Conservation (phyloP, 108 stramenopile genomes). For the Skeletonema marinoi region DNA sequence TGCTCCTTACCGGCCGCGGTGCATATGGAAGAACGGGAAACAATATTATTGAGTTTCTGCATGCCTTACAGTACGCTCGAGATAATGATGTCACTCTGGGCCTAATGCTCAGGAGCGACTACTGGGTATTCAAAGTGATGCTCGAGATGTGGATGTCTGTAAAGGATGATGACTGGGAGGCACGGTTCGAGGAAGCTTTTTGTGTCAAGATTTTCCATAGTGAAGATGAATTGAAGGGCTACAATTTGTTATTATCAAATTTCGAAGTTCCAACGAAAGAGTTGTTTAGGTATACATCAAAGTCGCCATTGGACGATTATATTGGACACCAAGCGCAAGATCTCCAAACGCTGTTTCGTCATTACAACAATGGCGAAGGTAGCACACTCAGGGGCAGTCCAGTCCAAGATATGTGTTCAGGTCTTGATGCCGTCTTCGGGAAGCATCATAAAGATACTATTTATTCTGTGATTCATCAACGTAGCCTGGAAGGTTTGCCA, state of each 20-base stretch:
- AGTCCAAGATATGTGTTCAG: conserved; percentile 3
- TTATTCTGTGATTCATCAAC: conserved; percentile 1
- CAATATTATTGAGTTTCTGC: background rate
- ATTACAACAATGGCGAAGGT: background rate
- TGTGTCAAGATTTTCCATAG: background rate
- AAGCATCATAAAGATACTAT: background rate
- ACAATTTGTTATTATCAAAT: background rate
- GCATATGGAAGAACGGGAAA: background rate
- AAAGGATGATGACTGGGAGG: background rate
- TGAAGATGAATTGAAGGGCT: background rate
- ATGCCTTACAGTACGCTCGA: background rate
- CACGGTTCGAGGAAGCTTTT: background rate
- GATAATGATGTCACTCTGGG: background rate
- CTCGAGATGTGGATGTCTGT: background rate
- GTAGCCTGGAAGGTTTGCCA: background rate
- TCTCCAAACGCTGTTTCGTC: background rate
- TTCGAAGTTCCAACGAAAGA: background rate
- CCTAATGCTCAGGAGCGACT: background rate
- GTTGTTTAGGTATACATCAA: background rate
- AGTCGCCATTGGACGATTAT: background rate
- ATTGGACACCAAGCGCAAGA: background rate
- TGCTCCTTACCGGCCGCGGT: background rate
- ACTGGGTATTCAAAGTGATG: background rate
- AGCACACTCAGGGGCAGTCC: background rate
- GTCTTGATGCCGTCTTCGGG: background rate